Base-by-base conservation (phyloP, 164 flowering plant genomes). In the Chloranthus sessilifolius region DNA sequence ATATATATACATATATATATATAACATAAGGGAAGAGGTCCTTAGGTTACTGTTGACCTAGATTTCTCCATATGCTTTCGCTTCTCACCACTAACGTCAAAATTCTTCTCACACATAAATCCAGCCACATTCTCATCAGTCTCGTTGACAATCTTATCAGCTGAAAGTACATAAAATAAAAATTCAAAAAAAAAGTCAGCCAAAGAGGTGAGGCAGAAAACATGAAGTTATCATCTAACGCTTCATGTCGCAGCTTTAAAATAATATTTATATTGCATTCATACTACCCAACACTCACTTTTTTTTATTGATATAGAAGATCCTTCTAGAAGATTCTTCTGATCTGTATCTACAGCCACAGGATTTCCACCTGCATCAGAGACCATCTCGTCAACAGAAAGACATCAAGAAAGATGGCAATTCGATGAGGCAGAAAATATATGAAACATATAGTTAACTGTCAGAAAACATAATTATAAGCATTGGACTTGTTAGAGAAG, bases 51-150 rank as follows among this genome's bases (percentile, higher is more conserved):
- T 34, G 27, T 40, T 14, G 19, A 43, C 59, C 50, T 35, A 7
- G 33, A 33, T 25, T 35, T 35, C 5, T 44, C 59, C 11, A 4
- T 10, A 14, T 25, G 2, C 38, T 55, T 55, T 36, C 88, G 81
- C 68, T 81, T 79, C 42, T 52, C 35, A 55, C 76, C 66, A 61
- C 51, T 24, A 43, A 6, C 45, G 14, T 47, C 40, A 48, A 14
- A 11, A 21, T 20, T 56, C 27, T 19, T n/a, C 45, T 29, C 28
- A 20, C 11, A 3, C 17, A 29, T 26, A 27, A 31, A 46, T 60
- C 54, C 66, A 54, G 35, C 54, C 52, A 43, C 64, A 30, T 52
- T 55, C 48, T 55, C 53, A 34, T 42, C 50, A 59, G 61, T 47
- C 55, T 62, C 60, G 38, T 34, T 25, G 19, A 29, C 51, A 44